Evolutionary conservation across 2,329 filamentous ascomycete species (phyloP).

Genomic region (Trichophyton schoenleinii): DNA sequence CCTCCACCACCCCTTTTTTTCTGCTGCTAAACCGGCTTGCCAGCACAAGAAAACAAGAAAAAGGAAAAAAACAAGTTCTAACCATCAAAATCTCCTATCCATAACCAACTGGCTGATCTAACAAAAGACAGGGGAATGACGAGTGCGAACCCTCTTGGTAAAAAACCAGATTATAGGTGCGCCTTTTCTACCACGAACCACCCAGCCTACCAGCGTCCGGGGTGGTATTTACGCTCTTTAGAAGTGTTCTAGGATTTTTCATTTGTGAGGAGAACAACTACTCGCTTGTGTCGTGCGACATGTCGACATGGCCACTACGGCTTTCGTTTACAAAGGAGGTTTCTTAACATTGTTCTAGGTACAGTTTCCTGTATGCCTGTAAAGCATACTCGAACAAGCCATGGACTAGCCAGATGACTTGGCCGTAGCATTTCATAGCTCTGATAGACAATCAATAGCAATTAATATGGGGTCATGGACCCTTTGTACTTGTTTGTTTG

Average conservation of each 20-base stretch:
- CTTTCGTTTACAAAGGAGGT: not conserved
- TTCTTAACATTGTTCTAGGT: slow-evolving; percentile 1
- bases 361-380: not conserved
- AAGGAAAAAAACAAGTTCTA: not conserved
- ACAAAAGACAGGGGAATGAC: not conserved
- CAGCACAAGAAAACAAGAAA: not conserved
- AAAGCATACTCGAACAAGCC: not conserved
- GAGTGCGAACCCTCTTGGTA: not conserved
- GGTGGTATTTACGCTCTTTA: not conserved
- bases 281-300: not conserved
- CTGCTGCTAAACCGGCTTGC: not conserved
- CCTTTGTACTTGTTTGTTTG: not conserved
- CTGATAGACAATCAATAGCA: not conserved
- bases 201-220: not conserved
- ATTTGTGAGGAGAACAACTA: not conserved
- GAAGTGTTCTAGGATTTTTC: slow-evolving; percentile 1
- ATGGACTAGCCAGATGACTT: not conserved
- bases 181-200: not conserved
- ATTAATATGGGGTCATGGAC: not conserved
- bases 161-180: not conserved
- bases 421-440: slow-evolving; percentile 1
- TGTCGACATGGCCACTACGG: not conserved
- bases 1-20: not conserved
- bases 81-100: not conserved
- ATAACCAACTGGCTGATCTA: slow-evolving; percentile 2